phyloP scores from a whole-genome alignment of 2,329 filamentous ascomycete species.

The Elsinoe perseae region DNA sequence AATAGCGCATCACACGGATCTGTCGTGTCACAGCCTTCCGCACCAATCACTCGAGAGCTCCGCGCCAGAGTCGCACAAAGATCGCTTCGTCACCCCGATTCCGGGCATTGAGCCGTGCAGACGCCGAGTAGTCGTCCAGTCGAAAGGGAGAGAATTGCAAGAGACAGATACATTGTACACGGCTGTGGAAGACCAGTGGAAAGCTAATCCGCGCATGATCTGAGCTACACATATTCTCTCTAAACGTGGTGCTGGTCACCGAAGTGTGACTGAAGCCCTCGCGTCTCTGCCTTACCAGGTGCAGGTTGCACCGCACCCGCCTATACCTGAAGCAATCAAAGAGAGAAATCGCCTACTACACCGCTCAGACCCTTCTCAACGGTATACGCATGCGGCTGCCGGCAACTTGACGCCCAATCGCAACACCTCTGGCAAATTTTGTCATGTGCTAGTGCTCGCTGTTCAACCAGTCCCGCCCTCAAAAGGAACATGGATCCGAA shows the following conservation, averaged over 20 bases:
- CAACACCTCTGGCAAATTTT: slow-evolving; percentile 3
- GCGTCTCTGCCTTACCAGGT: neutral
- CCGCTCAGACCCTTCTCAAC: neutral
- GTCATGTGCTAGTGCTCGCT: slow-evolving; percentile 14
- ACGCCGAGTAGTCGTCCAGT: neutral
- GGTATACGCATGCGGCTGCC: neutral
- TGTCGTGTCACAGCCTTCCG: neutral
- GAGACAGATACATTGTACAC: neutral
- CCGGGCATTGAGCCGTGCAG: neutral
- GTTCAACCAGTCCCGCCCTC: neutral
- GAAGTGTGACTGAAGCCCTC: neutral
- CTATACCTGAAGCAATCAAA: slow-evolving; percentile 3
- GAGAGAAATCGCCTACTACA: neutral
- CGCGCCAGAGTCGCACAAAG: slow-evolving; percentile 6
- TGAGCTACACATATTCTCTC: neutral
- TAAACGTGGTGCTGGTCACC: neutral
- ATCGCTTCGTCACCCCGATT: slow-evolving; percentile 5
- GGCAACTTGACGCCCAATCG: slow-evolving; percentile 7
- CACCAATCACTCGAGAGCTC: neutral
- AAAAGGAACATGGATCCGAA: slow-evolving; percentile 18
- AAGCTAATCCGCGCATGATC: neutral
- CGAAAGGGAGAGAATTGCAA: neutral
- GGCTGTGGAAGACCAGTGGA: neutral
- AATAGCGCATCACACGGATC: slow-evolving; percentile 7
- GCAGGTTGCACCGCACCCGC: neutral